Conservation (phyloP, 805 yeast species). For the Wickerhamomyces bovis region DNA sequence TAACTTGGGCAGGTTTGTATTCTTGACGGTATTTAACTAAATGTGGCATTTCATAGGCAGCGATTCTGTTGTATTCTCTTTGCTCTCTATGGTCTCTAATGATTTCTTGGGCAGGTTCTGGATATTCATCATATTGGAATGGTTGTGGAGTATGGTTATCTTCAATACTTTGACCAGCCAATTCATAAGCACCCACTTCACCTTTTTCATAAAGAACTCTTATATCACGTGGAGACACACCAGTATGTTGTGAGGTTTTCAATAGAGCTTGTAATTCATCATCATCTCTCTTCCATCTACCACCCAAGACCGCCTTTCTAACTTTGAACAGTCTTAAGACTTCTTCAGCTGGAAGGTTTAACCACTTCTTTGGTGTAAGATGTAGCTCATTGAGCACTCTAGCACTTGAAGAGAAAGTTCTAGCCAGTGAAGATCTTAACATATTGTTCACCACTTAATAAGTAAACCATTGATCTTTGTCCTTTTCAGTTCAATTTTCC, state of each 20-base stretch:
- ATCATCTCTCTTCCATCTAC: constrained; percentile 40
- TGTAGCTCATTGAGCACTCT: constrained; percentile 27
- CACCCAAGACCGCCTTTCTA: constrained; percentile 50
- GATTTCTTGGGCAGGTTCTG: constrained; percentile 65
- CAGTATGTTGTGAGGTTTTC: constrained; percentile 38
- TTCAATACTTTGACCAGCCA: constrained; percentile 27
- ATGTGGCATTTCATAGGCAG: constrained; percentile 90
- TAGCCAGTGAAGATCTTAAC: constrained; percentile 1
- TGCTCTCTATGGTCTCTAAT: constrained; percentile 67
- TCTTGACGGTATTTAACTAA: constrained; percentile 69
- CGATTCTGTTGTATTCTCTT: constrained; percentile 71
- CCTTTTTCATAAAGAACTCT: constrained; percentile 34
- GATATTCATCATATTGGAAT: constrained; percentile 60
- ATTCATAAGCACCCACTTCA: constrained; percentile 36
- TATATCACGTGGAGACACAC: constrained; percentile 30
- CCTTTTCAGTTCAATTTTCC: not conserved
- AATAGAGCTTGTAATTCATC: constrained; percentile 54
- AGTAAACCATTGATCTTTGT: not conserved
- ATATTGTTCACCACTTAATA: not conserved
- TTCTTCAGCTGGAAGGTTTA: constrained; percentile 56
- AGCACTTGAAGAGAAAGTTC: constrained; percentile 13
- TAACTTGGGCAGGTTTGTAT: constrained; percentile 43
- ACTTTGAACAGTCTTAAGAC: constrained; percentile 55
- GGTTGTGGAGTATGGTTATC: constrained; percentile 33
- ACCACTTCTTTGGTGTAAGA: constrained; percentile 65